These are phyloP conservation scores for Phanerodontia chrysosporium DNA, from an alignment of 768 basidiomycete species.

Conservation along the genomic window DNA sequence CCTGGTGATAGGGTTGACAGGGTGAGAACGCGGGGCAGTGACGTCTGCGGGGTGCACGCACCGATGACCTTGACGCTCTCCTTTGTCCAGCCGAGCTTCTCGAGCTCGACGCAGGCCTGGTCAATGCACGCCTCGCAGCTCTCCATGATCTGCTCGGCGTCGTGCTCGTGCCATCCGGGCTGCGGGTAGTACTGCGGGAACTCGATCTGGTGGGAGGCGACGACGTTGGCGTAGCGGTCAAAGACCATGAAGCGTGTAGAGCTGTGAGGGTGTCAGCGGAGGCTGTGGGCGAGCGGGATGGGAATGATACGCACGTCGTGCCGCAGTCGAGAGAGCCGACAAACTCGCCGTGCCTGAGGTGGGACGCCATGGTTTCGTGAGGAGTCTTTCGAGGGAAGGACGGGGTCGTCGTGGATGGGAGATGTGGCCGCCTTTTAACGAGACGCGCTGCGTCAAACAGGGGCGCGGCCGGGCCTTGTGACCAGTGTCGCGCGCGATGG, in stretches of 20 bases:
- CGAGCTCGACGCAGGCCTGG: conserved; percentile 64
- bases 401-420: background rate
- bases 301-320: conserved; percentile 69
- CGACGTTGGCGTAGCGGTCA: conserved; percentile 79
- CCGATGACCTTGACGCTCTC: conserved; percentile 90
- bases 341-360: conserved; percentile 67
- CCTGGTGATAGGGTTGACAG: conserved; percentile 37
- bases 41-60: conserved; percentile 32
- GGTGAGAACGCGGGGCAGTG: background rate
- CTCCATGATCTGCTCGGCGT: conserved; percentile 76
- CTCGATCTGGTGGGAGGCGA: conserved; percentile 87
- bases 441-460: background rate
- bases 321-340: conserved; percentile 93
- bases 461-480: conserved; percentile 1
- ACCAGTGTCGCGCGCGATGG: background rate
- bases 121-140: conserved; percentile 74
- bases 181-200: conserved; percentile 92
- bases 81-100: conserved; percentile 70
- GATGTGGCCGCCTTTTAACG: background rate
- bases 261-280: conserved; percentile 34
- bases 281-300: background rate
- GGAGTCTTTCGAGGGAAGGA: background rate
- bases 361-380: conserved; percentile 24
- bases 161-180: conserved; percentile 97
- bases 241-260: conserved; percentile 92